Base-by-base conservation (phyloP, 345 rosid species). In the Camelina hispida region DNA sequence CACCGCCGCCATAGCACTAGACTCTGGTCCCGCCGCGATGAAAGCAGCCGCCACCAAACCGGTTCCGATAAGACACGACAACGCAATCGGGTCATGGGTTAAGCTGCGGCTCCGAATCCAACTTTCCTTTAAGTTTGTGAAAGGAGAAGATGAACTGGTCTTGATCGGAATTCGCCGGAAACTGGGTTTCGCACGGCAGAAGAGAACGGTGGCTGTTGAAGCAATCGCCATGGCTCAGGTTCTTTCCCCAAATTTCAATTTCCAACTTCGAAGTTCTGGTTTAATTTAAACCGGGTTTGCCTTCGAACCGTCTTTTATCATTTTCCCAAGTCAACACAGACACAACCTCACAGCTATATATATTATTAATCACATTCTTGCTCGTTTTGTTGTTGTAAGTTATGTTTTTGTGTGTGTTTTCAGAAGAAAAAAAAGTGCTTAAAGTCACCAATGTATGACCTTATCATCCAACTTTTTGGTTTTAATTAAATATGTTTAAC, bases 31-130 rank as follows among this genome's bases (percentile, higher is more conserved):
- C 11, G 69, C 76, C 25, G 80, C 30, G 44, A 73, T 2, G 38
- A 73, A 73, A 28, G 69, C 59, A 4, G 90, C 75, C 40, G 86
- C 62, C 18, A 79, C 87, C 84, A 91, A 68, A 61, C 90, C 86
- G 20, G 82, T 81, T 61, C 96, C 91, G 30, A 84, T 37, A 6
- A 86, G 82, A 83, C 87, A 85, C 63, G 78, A 72, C 32, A 60
- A 34, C 15, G 74, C 15, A 65, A 56, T 62, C 15, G 62, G 70
- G 67, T 76, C 78, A 68, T 23, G 61, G 73, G 60, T 66, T 62
- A 63, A 53, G 34, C 53, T 54, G 5, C 66, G 40, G 4, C 25
- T 53, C n/a, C 30, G 71, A 34, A 23, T 13, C 59, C 40, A 43
- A 66, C 3, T 7, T 61, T 38, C 70, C 35, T 50, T 48, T 18